A percentile compares a stretch with the other conserved stretches of the same genome.
Conservation (phyloP, 345 rosid genomes). For the Fremontodendron californicum region DNA sequence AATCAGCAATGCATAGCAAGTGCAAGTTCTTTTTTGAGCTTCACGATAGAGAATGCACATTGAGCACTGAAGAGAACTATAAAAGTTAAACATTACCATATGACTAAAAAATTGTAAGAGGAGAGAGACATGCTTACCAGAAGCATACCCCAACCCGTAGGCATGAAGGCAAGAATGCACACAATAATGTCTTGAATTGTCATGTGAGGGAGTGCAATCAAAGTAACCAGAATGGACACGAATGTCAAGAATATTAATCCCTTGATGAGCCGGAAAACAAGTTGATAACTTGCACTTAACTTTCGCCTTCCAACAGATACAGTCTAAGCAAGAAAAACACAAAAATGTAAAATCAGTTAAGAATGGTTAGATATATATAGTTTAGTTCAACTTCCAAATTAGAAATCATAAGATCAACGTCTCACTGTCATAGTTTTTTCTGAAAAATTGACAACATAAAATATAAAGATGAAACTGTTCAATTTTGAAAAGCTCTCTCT, state of each 20-base stretch:
- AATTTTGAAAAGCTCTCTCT: background rate
- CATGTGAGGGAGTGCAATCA: conserved; percentile 88
- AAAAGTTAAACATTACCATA: background rate
- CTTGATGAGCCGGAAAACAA: conserved; percentile 87
- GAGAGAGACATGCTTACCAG: conserved; percentile 44
- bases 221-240: conserved; percentile 62
- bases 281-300: conserved; percentile 94
- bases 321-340: conserved; percentile 44
- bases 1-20: background rate
- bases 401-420: background rate
- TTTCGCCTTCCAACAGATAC: conserved; percentile 91
- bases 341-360: background rate
- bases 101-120: background rate
- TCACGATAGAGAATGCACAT: background rate
- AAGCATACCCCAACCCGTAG: conserved; percentile 99
- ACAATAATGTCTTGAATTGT: conserved; percentile 78
- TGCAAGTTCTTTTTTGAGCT: background rate
- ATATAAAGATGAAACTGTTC: background rate
- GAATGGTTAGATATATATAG: background rate
- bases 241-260: conserved; percentile 92
- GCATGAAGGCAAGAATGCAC: conserved; percentile 97
- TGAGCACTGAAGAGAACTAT: background rate
- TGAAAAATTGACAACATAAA: background rate
- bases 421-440: background rate
- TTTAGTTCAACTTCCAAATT: background rate